phyloP scores from a whole-genome alignment of 495 filamentous ascomycete species.

The Amorphotheca resinae region DNA sequence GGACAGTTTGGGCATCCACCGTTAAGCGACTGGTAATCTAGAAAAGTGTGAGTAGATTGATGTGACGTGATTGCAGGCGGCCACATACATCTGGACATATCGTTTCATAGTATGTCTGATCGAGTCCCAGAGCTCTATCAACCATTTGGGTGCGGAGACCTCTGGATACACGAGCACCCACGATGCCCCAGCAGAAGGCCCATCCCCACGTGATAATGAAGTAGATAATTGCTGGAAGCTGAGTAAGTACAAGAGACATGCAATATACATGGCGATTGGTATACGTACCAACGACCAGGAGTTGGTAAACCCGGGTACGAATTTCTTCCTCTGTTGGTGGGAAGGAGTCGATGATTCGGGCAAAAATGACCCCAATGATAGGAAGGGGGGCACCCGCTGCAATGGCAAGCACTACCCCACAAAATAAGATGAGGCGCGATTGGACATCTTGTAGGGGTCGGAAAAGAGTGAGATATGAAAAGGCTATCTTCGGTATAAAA shows the following conservation, averaged over 20 bases:
- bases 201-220: constrained; percentile 49
- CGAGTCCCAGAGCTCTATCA: constrained; percentile 45
- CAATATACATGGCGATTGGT: constrained; percentile 7
- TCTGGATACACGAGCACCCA: constrained; percentile 48
- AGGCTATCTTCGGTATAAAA: not conserved
- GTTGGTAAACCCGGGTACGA: constrained; percentile 4
- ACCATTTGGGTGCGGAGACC: constrained; percentile 48
- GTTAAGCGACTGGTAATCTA: constrained; percentile 52
- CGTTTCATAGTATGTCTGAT: constrained; percentile 49
- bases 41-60: constrained; percentile 36
- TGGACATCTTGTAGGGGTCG: constrained; percentile 11
- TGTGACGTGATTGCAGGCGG: too few relatives aligned
- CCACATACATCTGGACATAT: constrained; percentile 46
- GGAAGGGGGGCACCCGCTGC: constrained; percentile 57
- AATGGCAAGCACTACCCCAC: constrained; percentile 40
- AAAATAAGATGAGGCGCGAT: constrained; percentile 29
- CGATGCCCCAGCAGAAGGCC: constrained; percentile 46
- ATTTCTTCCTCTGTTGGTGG: constrained; percentile 36
- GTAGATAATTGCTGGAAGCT: constrained; percentile 46
- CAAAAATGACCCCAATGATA: constrained; percentile 55
- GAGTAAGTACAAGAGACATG: constrained; percentile 35
- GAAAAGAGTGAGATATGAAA: constrained; percentile 17
- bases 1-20: constrained; percentile 40
- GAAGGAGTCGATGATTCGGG: constrained; percentile 53
- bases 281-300: constrained; percentile 20